phyloP scores from a whole-genome alignment of 208 protist genomes.

The Angomonas desouzai region DNA sequence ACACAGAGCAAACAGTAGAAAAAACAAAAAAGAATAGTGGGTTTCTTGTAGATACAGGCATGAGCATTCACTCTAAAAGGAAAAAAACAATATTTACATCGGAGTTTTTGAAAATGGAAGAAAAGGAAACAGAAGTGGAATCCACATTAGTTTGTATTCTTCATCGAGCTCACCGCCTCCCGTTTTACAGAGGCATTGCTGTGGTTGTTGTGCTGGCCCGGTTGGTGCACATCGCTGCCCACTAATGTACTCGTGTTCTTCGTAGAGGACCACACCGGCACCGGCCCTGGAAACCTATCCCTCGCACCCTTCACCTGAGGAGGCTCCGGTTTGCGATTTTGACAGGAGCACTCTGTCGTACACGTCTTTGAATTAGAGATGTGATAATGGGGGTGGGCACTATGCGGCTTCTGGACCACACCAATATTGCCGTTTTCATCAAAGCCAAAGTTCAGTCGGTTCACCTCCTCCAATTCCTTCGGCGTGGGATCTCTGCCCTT shows the following conservation, averaged over 20 bases:
- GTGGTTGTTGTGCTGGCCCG: slow-evolving; percentile 55
- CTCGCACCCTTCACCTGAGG: slow-evolving; percentile 64
- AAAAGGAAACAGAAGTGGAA: slow-evolving; percentile 15
- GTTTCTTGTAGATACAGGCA: no score
- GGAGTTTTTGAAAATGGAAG: slow-evolving; percentile 2
- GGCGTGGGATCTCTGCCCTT: slow-evolving; percentile 55
- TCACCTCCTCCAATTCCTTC: slow-evolving; percentile 75
- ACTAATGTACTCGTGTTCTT: slow-evolving; percentile 71
- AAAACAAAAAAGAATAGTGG: no score
- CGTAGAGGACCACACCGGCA: slow-evolving; percentile 78
- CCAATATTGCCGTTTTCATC: slow-evolving; percentile 70
- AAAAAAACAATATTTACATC: slow-evolving; percentile 8
- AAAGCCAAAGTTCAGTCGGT: slow-evolving; percentile 61
- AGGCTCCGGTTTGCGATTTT: slow-evolving; percentile 55
- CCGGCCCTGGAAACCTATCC: slow-evolving; percentile 71
- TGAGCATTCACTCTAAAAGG: no score
- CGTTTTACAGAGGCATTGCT: slow-evolving; percentile 23
- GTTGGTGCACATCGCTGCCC: slow-evolving; percentile 50
- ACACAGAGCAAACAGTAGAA: no score
- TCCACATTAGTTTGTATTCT: slow-evolving; percentile 23
- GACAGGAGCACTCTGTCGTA: slow-evolving; percentile 39
- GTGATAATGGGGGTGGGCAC: slow-evolving; percentile 73
- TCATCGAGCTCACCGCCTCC: slow-evolving; percentile 22
- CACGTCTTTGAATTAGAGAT: slow-evolving; percentile 56
- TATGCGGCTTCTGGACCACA: slow-evolving; percentile 78